phyloP scores from a whole-genome alignment of 768 basidiomycete genomes.

The Mycena amicta region DNA sequence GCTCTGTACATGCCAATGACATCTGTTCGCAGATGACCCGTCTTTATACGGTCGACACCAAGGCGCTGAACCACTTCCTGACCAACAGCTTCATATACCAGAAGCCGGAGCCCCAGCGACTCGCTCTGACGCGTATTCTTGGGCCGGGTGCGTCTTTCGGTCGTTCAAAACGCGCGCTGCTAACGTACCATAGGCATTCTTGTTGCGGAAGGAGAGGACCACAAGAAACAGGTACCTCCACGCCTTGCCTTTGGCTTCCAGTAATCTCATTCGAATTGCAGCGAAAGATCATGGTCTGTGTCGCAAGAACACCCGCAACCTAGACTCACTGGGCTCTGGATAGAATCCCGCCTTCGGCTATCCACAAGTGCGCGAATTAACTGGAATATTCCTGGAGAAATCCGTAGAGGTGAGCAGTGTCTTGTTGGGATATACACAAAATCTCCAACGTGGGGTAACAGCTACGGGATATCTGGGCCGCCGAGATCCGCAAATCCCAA shows the following conservation, averaged over 20 bases:
- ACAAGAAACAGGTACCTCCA: constrained; percentile 25
- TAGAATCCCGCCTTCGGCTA: constrained; percentile 53
- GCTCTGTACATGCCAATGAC: too few relatives aligned
- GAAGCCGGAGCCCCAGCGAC: constrained; percentile 40
- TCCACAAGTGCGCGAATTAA: constrained; percentile 45
- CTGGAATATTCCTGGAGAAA: constrained; percentile 43
- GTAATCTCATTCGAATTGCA: too few relatives aligned
- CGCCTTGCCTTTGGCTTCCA: too few relatives aligned
- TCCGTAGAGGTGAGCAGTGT: constrained; percentile 30
- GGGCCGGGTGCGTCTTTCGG: constrained; percentile 19
- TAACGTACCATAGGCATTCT: constrained; percentile 34
- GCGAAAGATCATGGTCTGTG: constrained; percentile 30
- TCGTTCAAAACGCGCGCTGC: not conserved
- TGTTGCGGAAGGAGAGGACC: constrained; percentile 28
- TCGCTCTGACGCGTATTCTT: constrained; percentile 32
- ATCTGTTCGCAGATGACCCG: too few relatives aligned
- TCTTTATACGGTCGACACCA: constrained; percentile 49
- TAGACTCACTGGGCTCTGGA: too few relatives aligned
- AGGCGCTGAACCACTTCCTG: constrained; percentile 53
- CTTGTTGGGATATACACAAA: not conserved
- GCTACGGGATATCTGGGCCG: constrained; percentile 39
- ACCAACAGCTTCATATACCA: constrained; percentile 44
- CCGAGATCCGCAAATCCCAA: constrained; percentile 24
- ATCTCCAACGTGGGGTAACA: too few relatives aligned
- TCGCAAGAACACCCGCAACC: too few relatives aligned